phyloP scores from a whole-genome alignment of 257 asterid species.

The Cinchona pubescens region DNA sequence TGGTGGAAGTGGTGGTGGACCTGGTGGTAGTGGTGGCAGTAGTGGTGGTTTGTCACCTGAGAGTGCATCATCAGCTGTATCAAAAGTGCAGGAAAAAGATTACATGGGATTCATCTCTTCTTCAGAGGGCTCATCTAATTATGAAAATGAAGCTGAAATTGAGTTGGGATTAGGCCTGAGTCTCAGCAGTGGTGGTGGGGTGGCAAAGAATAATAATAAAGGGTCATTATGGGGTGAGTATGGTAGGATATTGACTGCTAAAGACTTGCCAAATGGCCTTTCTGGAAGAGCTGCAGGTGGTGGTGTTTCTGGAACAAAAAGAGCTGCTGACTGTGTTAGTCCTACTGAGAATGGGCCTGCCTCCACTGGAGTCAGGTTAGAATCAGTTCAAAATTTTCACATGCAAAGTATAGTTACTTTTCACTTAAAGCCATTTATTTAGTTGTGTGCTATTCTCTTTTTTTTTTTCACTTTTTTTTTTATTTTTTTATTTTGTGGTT shows the following conservation, averaged over 20 bases:
- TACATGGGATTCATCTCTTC: constrained; percentile 21
- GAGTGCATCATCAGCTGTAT: constrained; percentile 5
- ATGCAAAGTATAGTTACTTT: neutral
- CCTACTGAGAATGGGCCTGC: constrained; percentile 41
- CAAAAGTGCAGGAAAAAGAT: constrained; percentile 22
- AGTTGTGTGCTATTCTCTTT: neutral
- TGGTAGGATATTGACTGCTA: constrained; percentile 80
- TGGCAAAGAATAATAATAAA: constrained; percentile 25
- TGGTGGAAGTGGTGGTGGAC: neutral
- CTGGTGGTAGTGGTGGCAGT: neutral
- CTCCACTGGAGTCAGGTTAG: constrained; percentile 57
- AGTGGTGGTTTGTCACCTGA: constrained; percentile 10
- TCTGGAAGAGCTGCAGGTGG: constrained; percentile 37
- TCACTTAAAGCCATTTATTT: neutral
- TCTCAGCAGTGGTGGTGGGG: constrained; percentile 29
- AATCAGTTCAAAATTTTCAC: neutral
- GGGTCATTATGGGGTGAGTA: constrained; percentile 38
- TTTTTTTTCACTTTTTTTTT: neutral
- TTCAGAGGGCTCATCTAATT: constrained; percentile 31
- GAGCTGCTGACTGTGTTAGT: constrained; percentile 35
- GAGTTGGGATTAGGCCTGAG: constrained; percentile 76
- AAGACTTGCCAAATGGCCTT: constrained; percentile 60
- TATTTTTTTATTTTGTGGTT: neutral
- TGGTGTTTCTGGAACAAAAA: constrained; percentile 38
- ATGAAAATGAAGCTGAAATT: constrained; percentile 40